A percentile compares a stretch with the other conserved stretches of the same genome.
These are phyloP conservation scores for Heterobasidion annosum DNA, from an alignment of 1,284 basidiomycete species.

Conservation along the genomic window DNA sequence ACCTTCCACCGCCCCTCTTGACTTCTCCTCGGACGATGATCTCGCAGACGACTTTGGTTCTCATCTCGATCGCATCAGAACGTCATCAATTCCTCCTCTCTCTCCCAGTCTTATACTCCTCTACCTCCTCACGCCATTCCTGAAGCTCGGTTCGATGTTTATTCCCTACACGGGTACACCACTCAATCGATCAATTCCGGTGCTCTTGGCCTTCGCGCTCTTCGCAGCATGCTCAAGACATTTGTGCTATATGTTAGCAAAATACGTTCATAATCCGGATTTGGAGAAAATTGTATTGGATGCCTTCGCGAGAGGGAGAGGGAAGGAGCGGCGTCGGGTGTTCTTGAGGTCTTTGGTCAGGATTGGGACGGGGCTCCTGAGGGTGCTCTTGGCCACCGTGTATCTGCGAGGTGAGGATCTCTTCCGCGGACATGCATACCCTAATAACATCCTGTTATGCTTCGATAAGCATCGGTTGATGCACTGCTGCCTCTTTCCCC, in stretches of 20 bases:
- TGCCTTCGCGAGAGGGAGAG: constrained; percentile 44
- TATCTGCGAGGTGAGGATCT: constrained; percentile 56
- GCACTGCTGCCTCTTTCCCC: constrained; percentile 37
- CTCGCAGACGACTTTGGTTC: constrained; percentile 21
- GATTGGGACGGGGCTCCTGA: constrained; percentile 31
- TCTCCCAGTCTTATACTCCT: constrained; percentile 51
- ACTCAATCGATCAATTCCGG: constrained; percentile 39
- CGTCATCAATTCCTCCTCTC: constrained; percentile 41
- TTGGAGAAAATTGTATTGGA: constrained; percentile 56
- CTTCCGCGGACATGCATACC: background rate
- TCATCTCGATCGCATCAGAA: constrained; percentile 31
- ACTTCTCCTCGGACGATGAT: constrained; percentile 38
- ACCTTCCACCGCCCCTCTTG: constrained; percentile 25
- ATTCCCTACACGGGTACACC: constrained; percentile 38
- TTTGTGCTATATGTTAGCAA: constrained; percentile 65
- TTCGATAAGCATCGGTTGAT: constrained; percentile 38
- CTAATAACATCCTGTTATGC: background rate
- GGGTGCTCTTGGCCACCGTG: constrained; percentile 42
- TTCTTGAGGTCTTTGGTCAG: constrained; percentile 32
- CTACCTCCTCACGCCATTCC: constrained; percentile 58
- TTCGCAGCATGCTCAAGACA: constrained; percentile 55
- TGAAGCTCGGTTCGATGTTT: constrained; percentile 61
- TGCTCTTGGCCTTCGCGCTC: constrained; percentile 42
- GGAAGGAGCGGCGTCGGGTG: constrained; percentile 31
- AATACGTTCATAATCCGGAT: constrained; percentile 55